Conservation (phyloP, 2,329 filamentous ascomycete species). For the Penicillium glabrum region DNA sequence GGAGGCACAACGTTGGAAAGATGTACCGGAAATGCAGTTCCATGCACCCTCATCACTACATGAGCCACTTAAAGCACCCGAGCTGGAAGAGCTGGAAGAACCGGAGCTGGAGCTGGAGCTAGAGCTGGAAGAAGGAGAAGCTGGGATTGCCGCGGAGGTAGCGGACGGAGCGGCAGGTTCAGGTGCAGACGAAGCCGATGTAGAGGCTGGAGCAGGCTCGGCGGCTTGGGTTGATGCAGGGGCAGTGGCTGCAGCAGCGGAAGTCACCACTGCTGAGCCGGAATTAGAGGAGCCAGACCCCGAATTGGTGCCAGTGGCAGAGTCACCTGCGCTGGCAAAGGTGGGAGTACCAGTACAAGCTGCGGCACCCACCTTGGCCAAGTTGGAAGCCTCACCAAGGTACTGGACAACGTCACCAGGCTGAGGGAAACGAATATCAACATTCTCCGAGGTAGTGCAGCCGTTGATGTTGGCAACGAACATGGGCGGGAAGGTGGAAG, state of each 20-base stretch:
- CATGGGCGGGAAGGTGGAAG: slow-evolving; percentile 68
- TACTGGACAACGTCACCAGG: slow-evolving; percentile 61
- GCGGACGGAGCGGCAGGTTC: slow-evolving; percentile 3
- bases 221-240: slow-evolving; percentile 3
- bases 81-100: slow-evolving; percentile 29
- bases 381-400: slow-evolving; percentile 42
- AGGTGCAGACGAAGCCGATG: neutral
- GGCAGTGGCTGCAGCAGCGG: neutral
- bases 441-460: slow-evolving; percentile 56
- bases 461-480: slow-evolving; percentile 70
- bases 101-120: slow-evolving; percentile 17
- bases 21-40: slow-evolving; percentile 57
- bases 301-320: slow-evolving; percentile 29
- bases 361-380: slow-evolving; percentile 30
- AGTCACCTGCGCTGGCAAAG: slow-evolving; percentile 18
- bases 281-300: slow-evolving; percentile 18
- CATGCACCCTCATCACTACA: slow-evolving; percentile 58
- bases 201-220: slow-evolving; percentile 5
- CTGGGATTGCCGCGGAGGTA: neutral
- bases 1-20: slow-evolving; percentile 64
- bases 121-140: slow-evolving; percentile 3
- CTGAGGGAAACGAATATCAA: slow-evolving; percentile 67
- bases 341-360: slow-evolving; percentile 33
- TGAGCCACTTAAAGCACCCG: slow-evolving; percentile 39
- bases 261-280: slow-evolving; percentile 9